These are phyloP conservation scores for Podila clonocystis DNA, from an alignment of 192 early-diverging fungal species.

Conservation along the genomic window DNA sequence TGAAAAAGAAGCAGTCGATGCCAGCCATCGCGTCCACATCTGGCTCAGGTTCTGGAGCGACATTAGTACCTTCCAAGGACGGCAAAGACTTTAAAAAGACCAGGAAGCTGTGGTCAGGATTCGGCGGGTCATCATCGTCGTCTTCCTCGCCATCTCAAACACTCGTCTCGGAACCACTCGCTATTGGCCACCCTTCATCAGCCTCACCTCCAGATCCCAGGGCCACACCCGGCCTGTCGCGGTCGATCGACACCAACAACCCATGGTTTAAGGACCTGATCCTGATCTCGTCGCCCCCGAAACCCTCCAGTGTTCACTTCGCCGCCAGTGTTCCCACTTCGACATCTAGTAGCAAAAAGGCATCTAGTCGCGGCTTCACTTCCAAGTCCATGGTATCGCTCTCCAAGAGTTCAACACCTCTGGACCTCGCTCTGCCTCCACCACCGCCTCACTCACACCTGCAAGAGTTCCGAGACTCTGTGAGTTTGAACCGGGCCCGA, in stretches of 20 bases:
- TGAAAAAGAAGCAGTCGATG: background rate
- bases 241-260: background rate
- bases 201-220: background rate
- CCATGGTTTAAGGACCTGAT: conserved; percentile 12
- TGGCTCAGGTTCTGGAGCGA: background rate
- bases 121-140: background rate
- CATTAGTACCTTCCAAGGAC: background rate
- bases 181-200: background rate
- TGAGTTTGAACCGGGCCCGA: background rate
- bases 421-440: background rate
- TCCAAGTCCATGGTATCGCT: conserved; percentile 18
- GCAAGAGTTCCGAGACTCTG: background rate
- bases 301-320: background rate
- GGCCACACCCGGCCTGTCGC: background rate
- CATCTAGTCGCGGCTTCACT: background rate
- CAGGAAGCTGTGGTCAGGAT: background rate
- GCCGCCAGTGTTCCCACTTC: background rate
- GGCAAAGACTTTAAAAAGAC: background rate
- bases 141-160: background rate
- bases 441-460: background rate
- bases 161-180: no score
- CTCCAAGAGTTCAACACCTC: background rate
- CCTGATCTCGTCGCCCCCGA: conserved; percentile 10
- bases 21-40: background rate
- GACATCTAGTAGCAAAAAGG: background rate